Base-by-base conservation (phyloP, 2,329 filamentous ascomycete species). In the Lasiodiplodia theobromae region DNA sequence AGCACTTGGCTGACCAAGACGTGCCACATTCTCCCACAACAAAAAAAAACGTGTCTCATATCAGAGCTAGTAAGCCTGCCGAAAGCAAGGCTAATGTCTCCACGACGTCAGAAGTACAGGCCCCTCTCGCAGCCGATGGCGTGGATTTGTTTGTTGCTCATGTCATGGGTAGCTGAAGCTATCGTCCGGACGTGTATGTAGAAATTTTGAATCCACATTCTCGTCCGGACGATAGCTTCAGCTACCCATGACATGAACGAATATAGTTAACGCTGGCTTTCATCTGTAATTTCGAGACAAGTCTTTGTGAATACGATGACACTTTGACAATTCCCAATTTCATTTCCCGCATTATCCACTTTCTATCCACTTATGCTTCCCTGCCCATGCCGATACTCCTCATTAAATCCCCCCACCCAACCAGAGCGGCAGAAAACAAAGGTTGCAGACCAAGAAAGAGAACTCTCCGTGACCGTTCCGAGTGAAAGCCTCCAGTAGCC, bases 301-400 rank as follows among this genome's bases (percentile, higher is more conserved):
- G n/a, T 10, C 18, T 8, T n/a, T 21, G 44, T 11, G 44, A 21
- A 10, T 8, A 47, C 8, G 6, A 47, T 21, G 18, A 47, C 18
- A 3, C 18, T 47, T 47, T 47, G 44, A 18, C 44, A 47, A 47
- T 47, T 21, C n/a, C 18, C 21, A 18, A n/a, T 21, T 47, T 47
- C n/a, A 31, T 52, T 64, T 66, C 49, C 37, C 63, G n/a, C 18
- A 66, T 66, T 66, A 66, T 66, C 51, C 51, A 66, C 63, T 47
- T n/a, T 54, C 63, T 66, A 66, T 56, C 51, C 49, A 47, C 51
- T 52, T 52, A 47, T 47, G 44, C 44, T 21, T 11, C 28, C 47
- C 23, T 4, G 6, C 8, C 37, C 25, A 47, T 47, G 44, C 44
- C 44, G 44, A 47, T 47, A 47, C 44, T 11, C 44, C 44, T 47